Evolutionary conservation across 2,329 filamentous ascomycete genomes (phyloP), one percentile per base, ranked within the genome.

Genomic region (Penicillium rolfsii): DNA sequence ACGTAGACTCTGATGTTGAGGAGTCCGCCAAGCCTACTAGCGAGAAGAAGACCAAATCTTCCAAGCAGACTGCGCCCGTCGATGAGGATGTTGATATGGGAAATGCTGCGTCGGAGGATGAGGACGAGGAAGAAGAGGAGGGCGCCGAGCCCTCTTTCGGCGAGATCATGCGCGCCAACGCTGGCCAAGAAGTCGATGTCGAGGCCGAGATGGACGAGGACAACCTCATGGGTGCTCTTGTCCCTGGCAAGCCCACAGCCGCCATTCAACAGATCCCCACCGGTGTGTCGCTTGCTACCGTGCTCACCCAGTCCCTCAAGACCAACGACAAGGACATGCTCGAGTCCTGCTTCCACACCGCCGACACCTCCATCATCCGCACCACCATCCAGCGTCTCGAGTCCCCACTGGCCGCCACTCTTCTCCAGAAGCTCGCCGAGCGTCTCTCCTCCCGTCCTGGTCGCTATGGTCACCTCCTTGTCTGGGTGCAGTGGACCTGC

Each of bases 401-500:
- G 69, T 96, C 93, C 30, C 85, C 88, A 3, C 87, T 97, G 26
- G 93, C 95, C 6, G 89, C 88, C 38, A 84, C 81, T 7, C 84
- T 99, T 9, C 85, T 99, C 59, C 87, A 88, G 71, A 93, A 91
- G 76, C 85, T 99, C 55, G 91, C 95, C 8, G 90, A 96, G 68
- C 86, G 93, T 61, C 86, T 99, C 74, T 89, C 97, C 77, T 87
- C 90, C 67, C 87, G 92, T 48, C 95, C 95, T 1, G 95, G 94
- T 3, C 87, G 95, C 57, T 94, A 95, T 14, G 93, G 93, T 55
- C 91, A 89, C 72, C 85, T 99, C 35, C 93, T 97, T 85, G 87
- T 90, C 16, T 99, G 95, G 93, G 90, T 98, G 46, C 93, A 97
- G 78, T 97, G 93, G 91, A 94, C 92, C 1, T 85, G 97, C 57